Evolutionary conservation across 495 filamentous ascomycete genomes (phyloP).

Genomic region (Apiosordaria backusii): DNA sequence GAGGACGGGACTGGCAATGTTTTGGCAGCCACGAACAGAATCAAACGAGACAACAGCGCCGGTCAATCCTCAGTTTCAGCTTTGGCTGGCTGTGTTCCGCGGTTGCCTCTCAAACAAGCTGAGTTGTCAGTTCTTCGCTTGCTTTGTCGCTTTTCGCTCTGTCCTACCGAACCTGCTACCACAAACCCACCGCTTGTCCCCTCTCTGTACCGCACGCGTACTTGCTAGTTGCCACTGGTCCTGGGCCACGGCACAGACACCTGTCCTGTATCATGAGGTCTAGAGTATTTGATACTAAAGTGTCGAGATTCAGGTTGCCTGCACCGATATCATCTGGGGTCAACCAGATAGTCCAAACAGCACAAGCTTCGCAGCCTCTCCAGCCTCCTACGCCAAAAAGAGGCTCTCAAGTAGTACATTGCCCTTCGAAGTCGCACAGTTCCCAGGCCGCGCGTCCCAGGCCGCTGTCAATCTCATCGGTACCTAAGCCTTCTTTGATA

Average conservation of each 20-base stretch:
- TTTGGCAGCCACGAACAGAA: not conserved
- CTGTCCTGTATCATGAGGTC: not conserved
- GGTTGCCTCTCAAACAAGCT: not conserved
- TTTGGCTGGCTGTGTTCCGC: not conserved
- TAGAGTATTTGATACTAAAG: too few species aligned
- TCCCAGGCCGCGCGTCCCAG: not conserved
- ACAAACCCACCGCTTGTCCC: not conserved
- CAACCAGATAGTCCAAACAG: not conserved
- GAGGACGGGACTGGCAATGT: not conserved
- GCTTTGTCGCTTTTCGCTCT: not conserved
- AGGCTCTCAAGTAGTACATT: not conserved
- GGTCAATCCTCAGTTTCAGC: not conserved
- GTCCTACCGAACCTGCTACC: not conserved
- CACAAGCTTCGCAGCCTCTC: not conserved
- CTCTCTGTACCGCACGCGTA: not conserved
- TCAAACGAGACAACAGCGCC: too few species aligned
- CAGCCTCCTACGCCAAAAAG: not conserved
- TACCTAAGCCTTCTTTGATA: not conserved
- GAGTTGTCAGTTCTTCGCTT: not conserved
- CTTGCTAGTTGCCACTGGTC: not conserved
- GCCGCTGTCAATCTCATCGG: not conserved
- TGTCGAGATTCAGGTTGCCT: not conserved
- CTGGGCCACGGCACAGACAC: not conserved
- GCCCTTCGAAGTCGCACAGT: not conserved
- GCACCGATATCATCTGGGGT: not conserved